phyloP scores from a whole-genome alignment of 768 basidiomycete species.

The Lyophyllum semitale region DNA sequence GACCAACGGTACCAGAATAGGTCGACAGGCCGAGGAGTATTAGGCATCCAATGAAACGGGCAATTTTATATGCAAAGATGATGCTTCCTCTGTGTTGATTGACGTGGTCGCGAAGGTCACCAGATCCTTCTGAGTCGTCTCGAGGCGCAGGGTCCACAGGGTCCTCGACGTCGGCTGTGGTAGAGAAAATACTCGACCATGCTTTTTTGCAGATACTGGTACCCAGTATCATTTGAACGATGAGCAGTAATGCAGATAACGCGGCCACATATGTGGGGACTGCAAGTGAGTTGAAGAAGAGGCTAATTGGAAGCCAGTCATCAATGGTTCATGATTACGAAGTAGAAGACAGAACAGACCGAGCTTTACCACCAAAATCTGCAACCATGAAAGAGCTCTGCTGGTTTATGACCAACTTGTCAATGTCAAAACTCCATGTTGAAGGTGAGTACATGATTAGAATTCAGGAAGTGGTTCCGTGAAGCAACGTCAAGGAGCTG shows the following conservation, averaged over 20 bases:
- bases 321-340: not conserved
- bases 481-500: no score
- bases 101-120: conserved; percentile 41
- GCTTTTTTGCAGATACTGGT: conserved; percentile 3
- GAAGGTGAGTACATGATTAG: conserved; percentile 1
- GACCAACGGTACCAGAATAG: conserved; percentile 38
- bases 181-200: conserved; percentile 3
- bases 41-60: conserved; percentile 45
- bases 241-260: conserved; percentile 13
- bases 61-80: conserved; percentile 49
- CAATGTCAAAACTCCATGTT: not conserved
- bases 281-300: conserved; percentile 14
- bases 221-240: conserved; percentile 12
- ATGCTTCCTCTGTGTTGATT: conserved; percentile 43
- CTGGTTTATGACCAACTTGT: not conserved
- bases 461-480: not conserved
- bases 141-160: not conserved
- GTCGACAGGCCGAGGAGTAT: conserved; percentile 53
- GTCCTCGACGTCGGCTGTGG: not conserved
- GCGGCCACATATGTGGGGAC: conserved; percentile 19
- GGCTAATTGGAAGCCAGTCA: not conserved
- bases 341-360: not conserved
- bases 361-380: not conserved
- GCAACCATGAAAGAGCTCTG: not conserved
- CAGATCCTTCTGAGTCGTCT: conserved; percentile 9